Percentiles rank a stretch among this genome's conserved stretches.
Conservation (phyloP, 108 stramenopile genomes). For the Discostella stelligeroides region DNA sequence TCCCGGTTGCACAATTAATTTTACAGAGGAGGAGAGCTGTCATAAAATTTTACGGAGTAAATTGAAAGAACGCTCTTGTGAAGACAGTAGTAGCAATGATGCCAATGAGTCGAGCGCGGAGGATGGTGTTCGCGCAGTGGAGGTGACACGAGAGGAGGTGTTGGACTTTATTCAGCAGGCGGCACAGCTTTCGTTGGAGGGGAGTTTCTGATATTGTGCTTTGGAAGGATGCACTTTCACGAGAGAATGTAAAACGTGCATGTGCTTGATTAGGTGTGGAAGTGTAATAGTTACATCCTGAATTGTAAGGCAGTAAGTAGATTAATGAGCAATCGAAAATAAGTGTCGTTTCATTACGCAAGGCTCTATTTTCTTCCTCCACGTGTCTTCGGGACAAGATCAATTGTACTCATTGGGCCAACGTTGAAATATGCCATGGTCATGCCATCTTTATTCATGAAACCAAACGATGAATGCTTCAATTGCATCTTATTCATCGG, state of each 20-base stretch:
- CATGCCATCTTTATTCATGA: too few species aligned
- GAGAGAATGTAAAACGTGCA: too few species aligned
- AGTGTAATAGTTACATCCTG: too few species aligned
- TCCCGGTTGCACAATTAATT: constrained; percentile 64
- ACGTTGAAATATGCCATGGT: constrained; percentile 75
- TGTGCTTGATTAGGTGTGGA: too few species aligned
- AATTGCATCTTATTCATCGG: constrained; percentile 88
- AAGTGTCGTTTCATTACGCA: too few species aligned
- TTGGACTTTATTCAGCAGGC: constrained; percentile 27
- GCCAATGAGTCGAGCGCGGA: neutral
- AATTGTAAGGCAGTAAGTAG: too few species aligned
- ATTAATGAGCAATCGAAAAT: too few species aligned
- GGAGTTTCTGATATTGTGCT: neutral
- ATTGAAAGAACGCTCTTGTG: constrained; percentile 65
- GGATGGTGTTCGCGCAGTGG: constrained; percentile 15
- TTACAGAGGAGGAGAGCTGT: constrained; percentile 64
- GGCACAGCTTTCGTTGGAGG: neutral
- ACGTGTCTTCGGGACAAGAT: constrained; percentile 74
- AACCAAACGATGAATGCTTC: too few species aligned
- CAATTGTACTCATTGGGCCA: constrained; percentile 68
- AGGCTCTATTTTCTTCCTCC: constrained; percentile 70
- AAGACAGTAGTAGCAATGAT: too few species aligned
- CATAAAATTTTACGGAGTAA: constrained; percentile 78
- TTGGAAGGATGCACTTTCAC: too few species aligned
- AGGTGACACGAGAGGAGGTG: constrained; percentile 22